Base-by-base conservation (phyloP, 2,329 filamentous ascomycete genomes). In the Metarhizium sp. region DNA sequence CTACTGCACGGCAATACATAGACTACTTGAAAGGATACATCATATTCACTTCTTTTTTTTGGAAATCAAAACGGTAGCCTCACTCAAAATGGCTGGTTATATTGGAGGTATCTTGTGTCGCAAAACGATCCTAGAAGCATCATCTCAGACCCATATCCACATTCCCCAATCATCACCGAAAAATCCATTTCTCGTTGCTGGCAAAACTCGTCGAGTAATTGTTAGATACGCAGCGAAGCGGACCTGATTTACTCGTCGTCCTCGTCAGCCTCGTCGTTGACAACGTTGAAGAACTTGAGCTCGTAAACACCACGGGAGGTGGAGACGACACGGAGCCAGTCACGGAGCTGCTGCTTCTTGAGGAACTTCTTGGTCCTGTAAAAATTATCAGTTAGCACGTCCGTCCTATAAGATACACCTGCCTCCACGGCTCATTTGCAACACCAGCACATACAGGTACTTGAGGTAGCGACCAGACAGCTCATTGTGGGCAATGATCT, bases 251-350 rank as follows among this genome's bases (percentile, higher is more conserved):
- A 99, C 78, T 99, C 94, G 73, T 99, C 94, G 74, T 99, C 94
- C 73, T 99, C 94, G 67, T 97, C 94, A 68, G 84, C 92, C 75
- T 92, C 92, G 75, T 99, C 94, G 78, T 95, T 94, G 71, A 96
- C 92, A 73, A 99, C 92, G 84, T 99, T 99, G 91, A 95, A 99
- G 92, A 99, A 99, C 83, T 95, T 92, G 78, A 99, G 88, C 84
- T 96, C 92, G 83, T 99, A 99, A 65, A 96, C 92, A 74, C 94
- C 92, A 82, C 92, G 92, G 76, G 88, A 91, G 75, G 92, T 97
- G 68, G 91, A 95, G 72, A 99, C 94, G 69, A 99, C 92, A 71
- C 94, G 92, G 73, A 99, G 89, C 94, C 94, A 99, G 84, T 99
- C 94, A 81, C 94, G 90, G 75, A 99, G 90, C 86, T 97, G 92